A percentile compares a stretch with the other conserved stretches of the same genome.
Evolutionary conservation across 2,329 filamentous ascomycete genomes (phyloP).

Genomic region (Amauroascus verrucosus): DNA sequence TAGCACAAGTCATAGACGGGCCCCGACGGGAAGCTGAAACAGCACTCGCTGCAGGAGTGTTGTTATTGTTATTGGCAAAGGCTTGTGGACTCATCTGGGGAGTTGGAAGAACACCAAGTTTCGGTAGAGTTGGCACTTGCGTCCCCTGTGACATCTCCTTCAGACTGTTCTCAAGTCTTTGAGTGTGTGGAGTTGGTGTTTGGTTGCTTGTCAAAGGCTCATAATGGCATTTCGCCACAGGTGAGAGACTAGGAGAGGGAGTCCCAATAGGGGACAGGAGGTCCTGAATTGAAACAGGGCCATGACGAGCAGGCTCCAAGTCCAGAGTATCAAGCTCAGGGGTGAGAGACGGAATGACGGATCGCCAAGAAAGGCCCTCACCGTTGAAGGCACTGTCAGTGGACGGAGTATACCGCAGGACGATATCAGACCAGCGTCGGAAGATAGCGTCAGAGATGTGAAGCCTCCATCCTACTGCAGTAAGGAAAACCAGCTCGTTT

Average conservation of each 20-base stretch:
- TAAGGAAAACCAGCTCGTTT: conserved; percentile 86
- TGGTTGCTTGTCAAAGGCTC: conserved; percentile 18
- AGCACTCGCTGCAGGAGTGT: conserved; percentile 53
- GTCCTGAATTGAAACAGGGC: conserved; percentile 14
- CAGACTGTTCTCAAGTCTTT: neutral
- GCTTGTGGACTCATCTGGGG: conserved; percentile 52
- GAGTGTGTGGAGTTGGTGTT: conserved; percentile 20
- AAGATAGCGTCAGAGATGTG: conserved; percentile 85
- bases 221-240: conserved; percentile 15
- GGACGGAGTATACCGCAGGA: conserved; percentile 68
- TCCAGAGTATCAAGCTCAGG: conserved; percentile 46
- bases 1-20: conserved; percentile 49
- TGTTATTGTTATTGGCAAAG: conserved; percentile 43
- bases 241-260: conserved; percentile 20
- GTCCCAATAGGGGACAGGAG: conserved; percentile 22
- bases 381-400: conserved; percentile 31
- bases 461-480: conserved; percentile 85
- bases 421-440: conserved; percentile 86
- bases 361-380: conserved; percentile 33
- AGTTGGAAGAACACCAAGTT: conserved; percentile 50
- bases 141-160: conserved; percentile 39
- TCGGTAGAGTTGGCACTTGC: conserved; percentile 45
- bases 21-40: conserved; percentile 40
- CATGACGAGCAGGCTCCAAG: conserved; percentile 26
- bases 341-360: conserved; percentile 46